Percentiles rank a stretch among this genome's conserved stretches.
phyloP scores from a whole-genome alignment of 306 rosid genomes.

The Castanospermum australe region DNA sequence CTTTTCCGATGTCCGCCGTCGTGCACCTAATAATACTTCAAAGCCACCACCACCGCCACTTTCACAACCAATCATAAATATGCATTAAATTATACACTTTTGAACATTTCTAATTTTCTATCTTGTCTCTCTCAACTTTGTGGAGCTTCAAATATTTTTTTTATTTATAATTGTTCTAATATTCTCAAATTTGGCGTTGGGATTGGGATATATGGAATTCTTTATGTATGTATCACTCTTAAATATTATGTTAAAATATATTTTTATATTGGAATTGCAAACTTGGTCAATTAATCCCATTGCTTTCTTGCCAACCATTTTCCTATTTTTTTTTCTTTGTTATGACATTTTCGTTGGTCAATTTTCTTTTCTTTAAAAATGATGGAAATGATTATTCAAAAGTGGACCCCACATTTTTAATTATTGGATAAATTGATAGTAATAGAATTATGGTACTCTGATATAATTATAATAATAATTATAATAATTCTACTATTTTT shows the following conservation, averaged over 20 bases:
- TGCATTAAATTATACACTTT: not conserved
- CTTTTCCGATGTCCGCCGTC: constrained; percentile 40
- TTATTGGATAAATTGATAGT: constrained; percentile 12
- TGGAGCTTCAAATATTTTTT: not conserved
- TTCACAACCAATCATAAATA: not conserved
- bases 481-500: not conserved
- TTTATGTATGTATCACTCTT: too few species aligned
- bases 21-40: constrained; percentile 27
- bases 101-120: not conserved
- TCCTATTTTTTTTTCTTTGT: not conserved
- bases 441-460: not conserved
- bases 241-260: too few species aligned
- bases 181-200: not conserved
- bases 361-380: not conserved
- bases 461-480: not conserved
- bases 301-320: not conserved
- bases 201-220: too few species aligned
- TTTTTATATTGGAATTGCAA: too few species aligned
- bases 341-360: not conserved
- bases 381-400: not conserved
- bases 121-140: not conserved
- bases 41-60: not conserved
- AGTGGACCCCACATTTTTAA: not conserved
- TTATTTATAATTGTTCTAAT: not conserved
- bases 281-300: not conserved